Evolutionary conservation across 352 stramenopile genomes (phyloP).

Genomic region (Phytophthora quininea): DNA sequence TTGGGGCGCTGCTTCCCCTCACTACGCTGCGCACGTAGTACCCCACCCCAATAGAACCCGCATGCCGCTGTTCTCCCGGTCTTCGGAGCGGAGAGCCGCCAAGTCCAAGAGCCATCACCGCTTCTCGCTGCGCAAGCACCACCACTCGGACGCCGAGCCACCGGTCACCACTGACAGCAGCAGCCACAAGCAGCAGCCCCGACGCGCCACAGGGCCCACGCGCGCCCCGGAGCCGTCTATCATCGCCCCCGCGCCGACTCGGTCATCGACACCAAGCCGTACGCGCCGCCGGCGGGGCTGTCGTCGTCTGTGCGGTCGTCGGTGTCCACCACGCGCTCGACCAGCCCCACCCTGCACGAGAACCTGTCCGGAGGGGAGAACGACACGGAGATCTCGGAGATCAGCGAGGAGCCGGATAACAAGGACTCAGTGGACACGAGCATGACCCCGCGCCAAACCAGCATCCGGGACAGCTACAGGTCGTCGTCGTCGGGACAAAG

Average conservation of each 20-base stretch:
- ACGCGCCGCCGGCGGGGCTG: constrained; percentile 38
- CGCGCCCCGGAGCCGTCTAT: constrained; percentile 32
- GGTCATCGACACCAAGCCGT: constrained; percentile 22
- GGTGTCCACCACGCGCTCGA: constrained; percentile 46
- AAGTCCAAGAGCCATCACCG: constrained; percentile 57
- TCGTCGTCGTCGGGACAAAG: constrained; percentile 9
- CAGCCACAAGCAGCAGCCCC: constrained; percentile 23
- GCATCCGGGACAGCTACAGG: constrained; percentile 23
- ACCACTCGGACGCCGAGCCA: constrained; percentile 30
- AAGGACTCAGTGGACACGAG: constrained; percentile 31
- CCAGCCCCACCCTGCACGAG: constrained; percentile 46
- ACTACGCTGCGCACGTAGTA: constrained; percentile 1
- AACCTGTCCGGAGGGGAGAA: constrained; percentile 46
- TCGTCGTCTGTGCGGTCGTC: constrained; percentile 68
- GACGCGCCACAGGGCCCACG: constrained; percentile 25
- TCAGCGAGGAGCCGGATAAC: constrained; percentile 36
- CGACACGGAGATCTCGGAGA: constrained; percentile 39
- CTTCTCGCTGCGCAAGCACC: constrained; percentile 78
- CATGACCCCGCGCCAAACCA: constrained; percentile 3
- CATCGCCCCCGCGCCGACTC: constrained; percentile 17
- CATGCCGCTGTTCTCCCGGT: constrained; percentile 76
- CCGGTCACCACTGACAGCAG: constrained; percentile 23
- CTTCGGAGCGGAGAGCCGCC: constrained; percentile 37
- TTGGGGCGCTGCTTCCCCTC: neutral
- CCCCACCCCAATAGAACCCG: constrained; percentile 14